These are phyloP conservation scores for Boletus reticuloceps DNA, from an alignment of 768 basidiomycete species.

Conservation along the genomic window DNA sequence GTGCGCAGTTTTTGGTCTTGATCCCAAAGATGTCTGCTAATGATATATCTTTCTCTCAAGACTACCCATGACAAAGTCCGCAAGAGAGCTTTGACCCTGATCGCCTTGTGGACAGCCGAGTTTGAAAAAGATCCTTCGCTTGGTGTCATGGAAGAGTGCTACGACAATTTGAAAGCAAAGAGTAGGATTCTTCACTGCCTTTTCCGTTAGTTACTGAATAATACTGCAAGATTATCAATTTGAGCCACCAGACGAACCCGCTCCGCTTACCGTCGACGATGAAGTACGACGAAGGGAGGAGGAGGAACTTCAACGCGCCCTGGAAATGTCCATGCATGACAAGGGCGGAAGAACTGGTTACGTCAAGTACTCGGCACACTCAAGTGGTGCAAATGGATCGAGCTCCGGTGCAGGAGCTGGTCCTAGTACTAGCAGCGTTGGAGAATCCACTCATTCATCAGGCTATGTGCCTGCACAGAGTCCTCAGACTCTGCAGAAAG, in stretches of 20 bases:
- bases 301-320: constrained; percentile 88
- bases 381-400: constrained; percentile 37
- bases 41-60: constrained; percentile 37
- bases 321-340: constrained; percentile 92
- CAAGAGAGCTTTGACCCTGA: constrained; percentile 62
- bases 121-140: constrained; percentile 79
- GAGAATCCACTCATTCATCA: constrained; percentile 42
- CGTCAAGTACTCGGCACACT: constrained; percentile 42
- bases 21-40: constrained; percentile 9
- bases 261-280: constrained; percentile 72
- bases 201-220: constrained; percentile 10
- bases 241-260: constrained; percentile 55
- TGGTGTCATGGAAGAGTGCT: constrained; percentile 90
- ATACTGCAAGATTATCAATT: constrained; percentile 64
- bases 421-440: constrained; percentile 17
- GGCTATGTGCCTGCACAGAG: constrained; percentile 61
- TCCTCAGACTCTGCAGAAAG: constrained; percentile 44
- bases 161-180: constrained; percentile 76
- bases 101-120: constrained; percentile 82
- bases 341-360: constrained; percentile 73
- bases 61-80: constrained; percentile 92
- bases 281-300: constrained; percentile 84
- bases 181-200: constrained; percentile 43
- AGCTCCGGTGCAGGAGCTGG: constrained; percentile 17
- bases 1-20: constrained; percentile 41